Percentiles rank a stretch among this genome's conserved stretches.
phyloP scores from a whole-genome alignment of 2,329 filamentous ascomycete species.

The Magnaporthales sp. region DNA sequence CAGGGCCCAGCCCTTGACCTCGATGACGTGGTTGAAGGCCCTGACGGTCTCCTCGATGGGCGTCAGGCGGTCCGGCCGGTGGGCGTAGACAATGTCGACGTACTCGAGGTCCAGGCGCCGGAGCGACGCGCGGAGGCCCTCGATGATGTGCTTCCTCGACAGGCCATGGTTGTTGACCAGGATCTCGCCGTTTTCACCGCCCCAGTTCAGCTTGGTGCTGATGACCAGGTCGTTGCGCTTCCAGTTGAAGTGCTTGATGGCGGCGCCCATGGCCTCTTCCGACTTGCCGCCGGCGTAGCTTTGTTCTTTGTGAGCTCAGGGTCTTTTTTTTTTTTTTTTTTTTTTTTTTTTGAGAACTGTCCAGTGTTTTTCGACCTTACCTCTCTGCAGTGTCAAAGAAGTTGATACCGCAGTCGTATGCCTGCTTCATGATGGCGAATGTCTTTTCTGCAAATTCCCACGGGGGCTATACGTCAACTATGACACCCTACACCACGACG shows the following conservation, averaged over 20 bases:
- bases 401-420: slow-evolving; percentile 53
- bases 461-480: not conserved
- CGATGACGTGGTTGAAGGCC: slow-evolving; percentile 38
- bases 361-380: not conserved
- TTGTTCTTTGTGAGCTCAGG: slow-evolving; percentile 7
- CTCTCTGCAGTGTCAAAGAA: slow-evolving; percentile 57
- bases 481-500: not conserved
- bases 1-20: slow-evolving; percentile 54
- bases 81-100: slow-evolving; percentile 55
- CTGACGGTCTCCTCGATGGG: slow-evolving; percentile 56
- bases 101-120: slow-evolving; percentile 55
- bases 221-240: slow-evolving; percentile 46
- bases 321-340: slow-evolving; percentile 15
- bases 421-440: slow-evolving; percentile 53
- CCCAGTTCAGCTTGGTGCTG: slow-evolving; percentile 55
- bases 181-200: slow-evolving; percentile 40
- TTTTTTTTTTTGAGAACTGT: not conserved
- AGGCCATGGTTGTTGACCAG: slow-evolving; percentile 46
- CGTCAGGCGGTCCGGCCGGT: slow-evolving; percentile 47
- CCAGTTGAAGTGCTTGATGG: slow-evolving; percentile 43
- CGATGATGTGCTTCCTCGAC: slow-evolving; percentile 41
- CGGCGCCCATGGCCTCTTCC: slow-evolving; percentile 42
- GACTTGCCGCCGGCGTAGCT: slow-evolving; percentile 37
- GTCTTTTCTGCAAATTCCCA: slow-evolving; percentile 20
- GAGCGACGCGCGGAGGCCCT: slow-evolving; percentile 50